A percentile compares a stretch with the other conserved stretches of the same genome.
Conservation (phyloP, 2,329 filamentous ascomycete species). For the Ophiostoma montium region DNA sequence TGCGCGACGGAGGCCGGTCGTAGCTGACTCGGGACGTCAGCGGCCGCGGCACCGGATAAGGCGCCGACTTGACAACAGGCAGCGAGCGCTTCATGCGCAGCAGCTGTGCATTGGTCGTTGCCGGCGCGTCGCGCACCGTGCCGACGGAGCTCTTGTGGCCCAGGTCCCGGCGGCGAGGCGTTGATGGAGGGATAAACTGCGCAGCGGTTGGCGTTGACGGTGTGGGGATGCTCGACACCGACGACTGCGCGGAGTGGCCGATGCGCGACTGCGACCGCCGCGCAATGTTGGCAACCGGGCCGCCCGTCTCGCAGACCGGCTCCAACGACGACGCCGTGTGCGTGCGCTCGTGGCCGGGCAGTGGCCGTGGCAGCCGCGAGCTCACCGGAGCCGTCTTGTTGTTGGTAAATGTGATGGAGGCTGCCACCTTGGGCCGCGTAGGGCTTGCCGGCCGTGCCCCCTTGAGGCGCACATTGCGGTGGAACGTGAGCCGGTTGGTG, state of each 20-base stretch:
- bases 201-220: slow-evolving; percentile 43
- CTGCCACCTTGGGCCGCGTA: slow-evolving; percentile 55
- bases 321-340: slow-evolving; percentile 65
- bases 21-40: slow-evolving; percentile 27
- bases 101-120: slow-evolving; percentile 52
- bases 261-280: slow-evolving; percentile 53
- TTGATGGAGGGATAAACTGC: slow-evolving; percentile 35
- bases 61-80: slow-evolving; percentile 40
- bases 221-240: slow-evolving; percentile 47
- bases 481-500: slow-evolving; percentile 65
- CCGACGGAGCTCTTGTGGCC: slow-evolving; percentile 38
- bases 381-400: slow-evolving; percentile 20
- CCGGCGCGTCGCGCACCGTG: slow-evolving; percentile 43
- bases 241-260: slow-evolving; percentile 56
- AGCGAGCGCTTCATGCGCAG: slow-evolving; percentile 52
- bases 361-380: slow-evolving; percentile 69
- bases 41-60: slow-evolving; percentile 35
- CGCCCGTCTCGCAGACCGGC: slow-evolving; percentile 82
- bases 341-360: slow-evolving; percentile 50
- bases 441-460: slow-evolving; percentile 55
- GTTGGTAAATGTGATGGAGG: slow-evolving; percentile 87
- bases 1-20: slow-evolving; percentile 47
- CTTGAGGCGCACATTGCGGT: slow-evolving; percentile 86
- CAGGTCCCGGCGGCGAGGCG: slow-evolving; percentile 47
- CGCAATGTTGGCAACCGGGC: slow-evolving; percentile 43